A percentile compares a stretch with the other conserved stretches of the same genome.
phyloP scores from a whole-genome alignment of 2,329 filamentous ascomycete genomes.

The Cladophialophora yegresii region DNA sequence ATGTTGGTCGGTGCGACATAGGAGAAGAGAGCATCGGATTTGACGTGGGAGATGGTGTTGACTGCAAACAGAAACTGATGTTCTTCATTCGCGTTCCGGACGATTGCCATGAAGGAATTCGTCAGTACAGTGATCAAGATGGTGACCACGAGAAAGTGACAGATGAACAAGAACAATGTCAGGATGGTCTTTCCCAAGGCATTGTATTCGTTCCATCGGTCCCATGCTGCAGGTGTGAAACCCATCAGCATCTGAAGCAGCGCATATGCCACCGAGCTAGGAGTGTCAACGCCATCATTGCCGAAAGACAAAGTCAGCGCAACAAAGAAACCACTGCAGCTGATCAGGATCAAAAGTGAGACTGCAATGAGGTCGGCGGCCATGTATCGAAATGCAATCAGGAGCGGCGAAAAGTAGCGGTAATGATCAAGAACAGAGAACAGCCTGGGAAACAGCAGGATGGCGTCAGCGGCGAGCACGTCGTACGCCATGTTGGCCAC shows the following conservation, averaged over 20 bases:
- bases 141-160: slow-evolving; percentile 91
- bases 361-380: slow-evolving; percentile 84
- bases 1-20: slow-evolving; percentile 92
- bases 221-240: slow-evolving; percentile 93
- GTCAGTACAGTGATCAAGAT: slow-evolving; percentile 95
- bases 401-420: slow-evolving; percentile 89
- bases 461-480: slow-evolving; percentile 86
- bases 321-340: slow-evolving; percentile 92
- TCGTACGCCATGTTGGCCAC: slow-evolving; percentile 88
- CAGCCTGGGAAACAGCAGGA: slow-evolving; percentile 83
- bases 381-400: slow-evolving; percentile 94
- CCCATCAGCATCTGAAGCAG: slow-evolving; percentile 95
- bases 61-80: slow-evolving; percentile 92
- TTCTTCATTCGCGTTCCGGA: slow-evolving; percentile 89
- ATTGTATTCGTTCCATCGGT: slow-evolving; percentile 80
- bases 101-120: slow-evolving; percentile 93
- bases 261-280: slow-evolving; percentile 77
- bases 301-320: slow-evolving; percentile 83
- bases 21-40: slow-evolving; percentile 93
- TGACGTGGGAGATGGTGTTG: slow-evolving; percentile 97
- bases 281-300: slow-evolving; percentile 65
- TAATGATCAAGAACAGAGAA: slow-evolving; percentile 95
- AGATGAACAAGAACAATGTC: slow-evolving; percentile 84
- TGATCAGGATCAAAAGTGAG: slow-evolving; percentile 78
- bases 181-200: slow-evolving; percentile 73